These are phyloP conservation scores for Metschnikowia borealis DNA, from an alignment of 805 yeast genomes.

Conservation along the genomic window DNA sequence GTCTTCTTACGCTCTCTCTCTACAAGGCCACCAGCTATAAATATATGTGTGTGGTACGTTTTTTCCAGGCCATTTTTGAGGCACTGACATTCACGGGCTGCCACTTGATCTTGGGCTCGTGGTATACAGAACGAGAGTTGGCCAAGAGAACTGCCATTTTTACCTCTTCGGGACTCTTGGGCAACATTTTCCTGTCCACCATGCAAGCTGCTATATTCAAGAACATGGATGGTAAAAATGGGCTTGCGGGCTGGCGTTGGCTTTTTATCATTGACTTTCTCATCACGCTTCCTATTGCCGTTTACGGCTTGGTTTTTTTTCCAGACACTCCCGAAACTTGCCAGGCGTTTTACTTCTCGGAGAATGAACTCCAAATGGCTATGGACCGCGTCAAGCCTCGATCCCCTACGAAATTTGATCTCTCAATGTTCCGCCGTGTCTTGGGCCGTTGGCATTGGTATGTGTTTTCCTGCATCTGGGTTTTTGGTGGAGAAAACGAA, in stretches of 20 bases:
- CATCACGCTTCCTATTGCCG: conserved; percentile 53
- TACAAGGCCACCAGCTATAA: conserved; percentile 43
- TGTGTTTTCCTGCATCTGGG: conserved; percentile 50
- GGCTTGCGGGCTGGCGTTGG: conserved; percentile 65
- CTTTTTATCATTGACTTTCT: conserved; percentile 59
- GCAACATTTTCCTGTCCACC: conserved; percentile 51
- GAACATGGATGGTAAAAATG: conserved; percentile 43
- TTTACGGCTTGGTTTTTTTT: conserved; percentile 54
- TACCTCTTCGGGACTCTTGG: conserved; percentile 51
- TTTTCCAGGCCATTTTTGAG: conserved; percentile 60
- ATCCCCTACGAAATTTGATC: conserved; percentile 9
- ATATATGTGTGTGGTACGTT: conserved; percentile 54
- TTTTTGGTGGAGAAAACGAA: conserved; percentile 47
- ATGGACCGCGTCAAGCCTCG: conserved; percentile 8
- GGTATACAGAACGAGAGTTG: conserved; percentile 48
- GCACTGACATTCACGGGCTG: conserved; percentile 53
- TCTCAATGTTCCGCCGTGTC: conserved; percentile 34
- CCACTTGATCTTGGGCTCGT: conserved; percentile 50
- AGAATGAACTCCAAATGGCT: conserved; percentile 20
- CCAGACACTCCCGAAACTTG: conserved; percentile 53
- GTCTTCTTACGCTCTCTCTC: conserved; percentile 48
- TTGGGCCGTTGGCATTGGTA: conserved; percentile 55
- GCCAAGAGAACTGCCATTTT: conserved; percentile 52
- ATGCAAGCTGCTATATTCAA: conserved; percentile 53
- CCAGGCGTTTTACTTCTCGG: conserved; percentile 33